Percentiles rank a stretch among this genome's conserved stretches.
Evolutionary conservation across 192 early-diverging fungal genomes (phyloP).

Genomic region (Funneliformis mosseae): DNA sequence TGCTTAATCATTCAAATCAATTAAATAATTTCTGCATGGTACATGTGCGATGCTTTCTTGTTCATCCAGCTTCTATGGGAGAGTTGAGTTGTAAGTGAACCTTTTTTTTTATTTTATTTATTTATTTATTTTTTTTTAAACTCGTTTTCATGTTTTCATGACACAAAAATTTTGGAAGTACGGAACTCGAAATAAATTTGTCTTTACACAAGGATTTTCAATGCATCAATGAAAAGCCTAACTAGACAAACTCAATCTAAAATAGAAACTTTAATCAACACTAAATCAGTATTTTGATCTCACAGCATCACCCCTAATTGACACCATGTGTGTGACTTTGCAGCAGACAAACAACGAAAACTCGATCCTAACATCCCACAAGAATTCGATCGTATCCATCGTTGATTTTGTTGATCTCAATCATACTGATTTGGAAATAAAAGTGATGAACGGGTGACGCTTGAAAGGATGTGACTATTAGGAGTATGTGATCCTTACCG

Average conservation of each 20-base stretch:
- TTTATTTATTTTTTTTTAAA: too few relatives aligned
- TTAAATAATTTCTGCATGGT: not conserved
- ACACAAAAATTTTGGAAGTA: too few relatives aligned
- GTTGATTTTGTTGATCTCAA: not conserved
- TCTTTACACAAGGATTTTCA: slow-evolving; percentile 11
- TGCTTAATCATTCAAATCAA: too few relatives aligned
- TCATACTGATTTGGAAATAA: not conserved
- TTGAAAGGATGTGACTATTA: not conserved
- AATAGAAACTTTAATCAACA: not conserved
- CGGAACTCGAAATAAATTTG: not conserved
- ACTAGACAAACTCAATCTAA: not conserved
- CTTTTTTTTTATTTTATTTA: too few relatives aligned
- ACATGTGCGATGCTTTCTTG: not conserved
- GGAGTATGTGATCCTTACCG: not conserved
- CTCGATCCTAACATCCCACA: not conserved
- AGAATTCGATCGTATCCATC: slow-evolving; percentile 2
- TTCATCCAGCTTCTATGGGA: not conserved
- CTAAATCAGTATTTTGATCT: slow-evolving; percentile 17
- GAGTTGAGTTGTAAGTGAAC: too few relatives aligned
- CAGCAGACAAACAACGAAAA: slow-evolving; percentile 1
- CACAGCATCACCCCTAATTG: not conserved
- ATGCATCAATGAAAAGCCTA: not conserved
- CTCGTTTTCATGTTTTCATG: too few relatives aligned
- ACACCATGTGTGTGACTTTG: slow-evolving; percentile 10
- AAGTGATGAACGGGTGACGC: not conserved